Conservation (phyloP, 2,329 filamentous ascomycete genomes). For the Aspergillus pseudoglaucus region DNA sequence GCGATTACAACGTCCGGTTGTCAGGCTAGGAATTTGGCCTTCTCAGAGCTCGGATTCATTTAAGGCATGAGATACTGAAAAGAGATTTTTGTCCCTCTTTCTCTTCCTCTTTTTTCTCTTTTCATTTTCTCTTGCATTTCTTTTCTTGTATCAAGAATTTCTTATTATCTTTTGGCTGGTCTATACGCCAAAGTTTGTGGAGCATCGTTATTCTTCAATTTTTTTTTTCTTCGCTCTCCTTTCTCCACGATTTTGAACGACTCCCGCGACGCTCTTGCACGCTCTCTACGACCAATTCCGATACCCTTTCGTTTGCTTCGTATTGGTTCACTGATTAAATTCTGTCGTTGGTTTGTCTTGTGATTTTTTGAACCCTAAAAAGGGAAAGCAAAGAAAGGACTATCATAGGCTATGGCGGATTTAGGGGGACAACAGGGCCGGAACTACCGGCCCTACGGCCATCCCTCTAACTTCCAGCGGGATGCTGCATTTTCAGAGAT, state of each 20-base stretch:
- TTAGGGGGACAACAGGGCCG: conserved; percentile 57
- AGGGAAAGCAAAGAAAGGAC: conserved; percentile 4
- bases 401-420: conserved; percentile 50
- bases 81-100: conserved; percentile 1
- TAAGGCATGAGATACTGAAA: conserved; percentile 25
- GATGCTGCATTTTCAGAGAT: conserved; percentile 96
- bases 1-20: conserved; percentile 12
- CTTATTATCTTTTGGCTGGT: conserved; percentile 9
- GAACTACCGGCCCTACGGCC: conserved; percentile 52
- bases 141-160: conserved; percentile 11
- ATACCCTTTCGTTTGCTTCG: conserved; percentile 11
- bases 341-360: conserved; percentile 1
- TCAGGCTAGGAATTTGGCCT: conserved; percentile 15
- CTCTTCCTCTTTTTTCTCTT: not conserved
- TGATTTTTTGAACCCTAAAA: not conserved
- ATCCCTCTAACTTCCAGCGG: conserved; percentile 59
- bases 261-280: conserved; percentile 27
- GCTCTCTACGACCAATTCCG: conserved; percentile 26
- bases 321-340: not conserved
- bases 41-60: conserved; percentile 11
- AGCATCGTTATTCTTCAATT: conserved; percentile 5
- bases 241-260: conserved; percentile 28
- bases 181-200: conserved; percentile 15
- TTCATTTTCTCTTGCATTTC: not conserved
- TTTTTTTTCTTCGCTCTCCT: conserved; percentile 14